Conservation (phyloP, 2,329 filamentous ascomycete species). For the Xylaria sp. region DNA sequence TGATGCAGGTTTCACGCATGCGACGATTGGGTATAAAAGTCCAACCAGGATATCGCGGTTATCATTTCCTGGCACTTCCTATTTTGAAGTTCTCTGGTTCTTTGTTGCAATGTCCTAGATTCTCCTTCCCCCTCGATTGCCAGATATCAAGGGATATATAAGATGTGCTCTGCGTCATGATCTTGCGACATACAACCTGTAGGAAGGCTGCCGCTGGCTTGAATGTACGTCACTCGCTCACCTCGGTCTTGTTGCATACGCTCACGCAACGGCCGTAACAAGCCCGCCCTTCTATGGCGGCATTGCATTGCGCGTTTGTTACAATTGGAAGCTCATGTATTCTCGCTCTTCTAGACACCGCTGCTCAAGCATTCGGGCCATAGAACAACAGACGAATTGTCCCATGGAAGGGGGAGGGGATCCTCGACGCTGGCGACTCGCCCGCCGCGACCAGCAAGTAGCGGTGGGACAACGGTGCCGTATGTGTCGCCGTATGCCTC, state of each 20-base stretch:
- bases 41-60: neutral
- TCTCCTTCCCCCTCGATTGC: neutral
- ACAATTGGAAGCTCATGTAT: slow-evolving; percentile 11
- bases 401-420: slow-evolving; percentile 29
- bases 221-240: slow-evolving; percentile 40
- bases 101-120: neutral
- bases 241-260: slow-evolving; percentile 10
- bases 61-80: neutral
- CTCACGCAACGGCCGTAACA: slow-evolving; percentile 20
- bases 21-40: slow-evolving; percentile 21
- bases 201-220: slow-evolving; percentile 47
- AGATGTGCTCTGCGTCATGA: slow-evolving; percentile 45
- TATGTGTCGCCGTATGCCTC: slow-evolving; percentile 45
- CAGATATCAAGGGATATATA: slow-evolving; percentile 16
- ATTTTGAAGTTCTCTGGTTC: neutral
- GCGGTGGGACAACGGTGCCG: slow-evolving; percentile 37
- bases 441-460: slow-evolving; percentile 35
- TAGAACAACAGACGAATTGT: slow-evolving; percentile 25
- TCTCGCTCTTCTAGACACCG: slow-evolving; percentile 33
- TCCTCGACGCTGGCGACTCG: slow-evolving; percentile 30
- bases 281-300: neutral
- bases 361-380: slow-evolving; percentile 34
- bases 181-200: slow-evolving; percentile 46
- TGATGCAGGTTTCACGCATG: slow-evolving; percentile 11
- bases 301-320: neutral